These are phyloP conservation scores for Ceratopteris richardii DNA, from an alignment of 75 land plant species.

Conservation along the genomic window DNA sequence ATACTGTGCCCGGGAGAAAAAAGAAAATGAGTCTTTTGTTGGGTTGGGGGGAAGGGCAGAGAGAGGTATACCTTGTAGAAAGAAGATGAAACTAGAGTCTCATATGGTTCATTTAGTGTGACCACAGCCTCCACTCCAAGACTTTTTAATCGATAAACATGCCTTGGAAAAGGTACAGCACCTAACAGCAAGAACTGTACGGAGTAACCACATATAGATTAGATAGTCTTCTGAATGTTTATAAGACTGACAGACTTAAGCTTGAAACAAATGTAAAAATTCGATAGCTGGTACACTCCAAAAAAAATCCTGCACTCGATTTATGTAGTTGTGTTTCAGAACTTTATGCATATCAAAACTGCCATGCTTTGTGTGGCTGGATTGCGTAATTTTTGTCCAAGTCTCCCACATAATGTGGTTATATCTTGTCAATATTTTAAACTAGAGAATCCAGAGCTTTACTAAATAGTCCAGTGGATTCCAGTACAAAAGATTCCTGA, in stretches of 20 bases:
- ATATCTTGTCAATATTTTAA: too few species aligned
- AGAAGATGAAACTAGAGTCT: conserved; percentile 78
- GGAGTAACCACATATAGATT: neutral
- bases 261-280: neutral
- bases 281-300: too few species aligned
- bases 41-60: neutral
- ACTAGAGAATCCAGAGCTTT: too few species aligned
- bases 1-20: neutral
- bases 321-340: too few species aligned
- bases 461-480: too few species aligned
- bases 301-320: too few species aligned
- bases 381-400: too few species aligned
- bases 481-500: too few species aligned
- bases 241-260: neutral
- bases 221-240: neutral
- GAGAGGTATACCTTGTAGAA: conserved; percentile 44
- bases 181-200: conserved; percentile 81
- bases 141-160: conserved; percentile 65
- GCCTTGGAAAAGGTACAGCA: conserved; percentile 88
- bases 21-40: neutral
- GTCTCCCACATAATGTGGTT: too few species aligned
- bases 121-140: conserved; percentile 81
- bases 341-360: too few species aligned
- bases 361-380: too few species aligned
- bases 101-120: conserved; percentile 88